These are phyloP conservation scores for Agastache rugosa DNA, from an alignment of 257 asterid genomes.

Conservation along the genomic window DNA sequence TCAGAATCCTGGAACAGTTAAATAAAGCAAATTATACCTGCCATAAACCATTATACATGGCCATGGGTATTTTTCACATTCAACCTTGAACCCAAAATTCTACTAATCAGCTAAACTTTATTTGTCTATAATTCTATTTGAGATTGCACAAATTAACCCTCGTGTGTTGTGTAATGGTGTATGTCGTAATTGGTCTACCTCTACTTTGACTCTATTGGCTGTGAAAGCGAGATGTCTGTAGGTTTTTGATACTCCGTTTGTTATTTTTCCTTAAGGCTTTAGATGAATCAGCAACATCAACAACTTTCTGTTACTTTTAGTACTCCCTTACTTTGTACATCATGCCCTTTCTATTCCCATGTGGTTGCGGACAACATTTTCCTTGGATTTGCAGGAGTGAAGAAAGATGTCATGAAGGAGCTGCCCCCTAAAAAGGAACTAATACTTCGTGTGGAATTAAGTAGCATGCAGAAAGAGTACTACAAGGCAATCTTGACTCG, in stretches of 20 bases:
- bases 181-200: constrained; percentile 12
- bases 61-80: constrained; percentile 13
- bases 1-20: constrained; percentile 8
- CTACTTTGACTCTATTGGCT: constrained; percentile 18
- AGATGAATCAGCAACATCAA: neutral
- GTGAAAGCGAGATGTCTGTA: neutral
- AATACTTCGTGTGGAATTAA: constrained; percentile 92
- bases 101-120: constrained; percentile 8
- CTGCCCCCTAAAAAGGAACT: constrained; percentile 96
- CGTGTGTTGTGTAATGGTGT: neutral
- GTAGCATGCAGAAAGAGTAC: constrained; percentile 94
- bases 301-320: constrained; percentile 10
- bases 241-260: constrained; percentile 12
- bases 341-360: constrained; percentile 11
- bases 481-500: constrained; percentile 97
- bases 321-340: constrained; percentile 25
- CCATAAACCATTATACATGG: constrained; percentile 5
- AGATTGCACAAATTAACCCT: neutral
- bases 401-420: constrained; percentile 96
- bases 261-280: constrained; percentile 28
- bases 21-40: constrained; percentile 29
- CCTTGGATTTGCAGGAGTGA: constrained; percentile 69
- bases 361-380: constrained; percentile 20
- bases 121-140: constrained; percentile 5
- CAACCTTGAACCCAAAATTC: constrained; percentile 12